A percentile compares a stretch with the other conserved stretches of the same genome.
phyloP scores from a whole-genome alignment of 768 basidiomycete species.

The Mycena indigotica region DNA sequence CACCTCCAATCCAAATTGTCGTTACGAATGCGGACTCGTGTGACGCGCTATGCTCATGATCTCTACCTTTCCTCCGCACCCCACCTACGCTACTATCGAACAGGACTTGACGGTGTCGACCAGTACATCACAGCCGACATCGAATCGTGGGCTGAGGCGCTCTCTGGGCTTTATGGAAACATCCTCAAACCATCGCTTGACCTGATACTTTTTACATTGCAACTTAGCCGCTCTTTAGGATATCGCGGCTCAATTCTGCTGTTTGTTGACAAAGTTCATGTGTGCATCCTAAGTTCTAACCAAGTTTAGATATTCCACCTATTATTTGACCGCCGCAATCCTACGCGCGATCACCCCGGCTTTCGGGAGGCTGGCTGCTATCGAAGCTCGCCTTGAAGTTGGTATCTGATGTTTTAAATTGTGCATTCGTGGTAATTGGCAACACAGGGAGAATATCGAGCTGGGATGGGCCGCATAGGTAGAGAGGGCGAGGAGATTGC shows the following conservation, averaged over 20 bases:
- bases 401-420: no score
- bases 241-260: conserved; percentile 79
- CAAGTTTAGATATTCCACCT: conserved; percentile 84
- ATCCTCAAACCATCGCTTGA: conserved; percentile 91
- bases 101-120: conserved; percentile 73
- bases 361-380: conserved; percentile 86
- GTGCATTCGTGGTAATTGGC: no score
- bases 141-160: conserved; percentile 82
- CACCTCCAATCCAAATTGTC: conserved; percentile 88
- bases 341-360: conserved; percentile 86
- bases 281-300: no score
- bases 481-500: conserved; percentile 93
- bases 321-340: conserved; percentile 83
- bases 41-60: conserved; percentile 90
- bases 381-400: conserved; percentile 86
- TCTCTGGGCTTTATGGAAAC: conserved; percentile 90
- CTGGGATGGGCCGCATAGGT: conserved; percentile 82
- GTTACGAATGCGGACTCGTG: conserved; percentile 77
- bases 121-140: conserved; percentile 95
- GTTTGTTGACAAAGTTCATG: no score
- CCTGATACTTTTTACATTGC: conserved; percentile 87
- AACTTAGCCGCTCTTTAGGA: conserved; percentile 85
- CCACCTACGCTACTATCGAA: conserved; percentile 69
- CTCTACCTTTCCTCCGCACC: conserved; percentile 82
- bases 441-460: conserved; percentile 91